A percentile compares a stretch with the other conserved stretches of the same genome.
These are phyloP conservation scores for Globisporangium irregulare DNA, from an alignment of 352 stramenopile genomes.

Conservation along the genomic window DNA sequence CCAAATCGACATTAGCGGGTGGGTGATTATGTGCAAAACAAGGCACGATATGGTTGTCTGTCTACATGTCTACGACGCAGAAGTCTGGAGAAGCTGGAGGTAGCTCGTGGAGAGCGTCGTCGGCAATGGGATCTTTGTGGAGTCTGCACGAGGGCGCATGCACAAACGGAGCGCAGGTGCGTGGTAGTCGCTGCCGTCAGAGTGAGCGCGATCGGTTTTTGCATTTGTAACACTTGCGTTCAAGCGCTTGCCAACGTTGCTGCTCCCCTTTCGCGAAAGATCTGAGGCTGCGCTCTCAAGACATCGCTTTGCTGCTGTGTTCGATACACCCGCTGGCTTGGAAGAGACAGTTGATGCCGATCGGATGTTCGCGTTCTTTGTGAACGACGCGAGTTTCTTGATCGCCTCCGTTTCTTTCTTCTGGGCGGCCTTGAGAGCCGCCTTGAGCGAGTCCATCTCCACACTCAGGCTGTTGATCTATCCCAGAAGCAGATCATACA, in stretches of 20 bases:
- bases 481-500: neutral
- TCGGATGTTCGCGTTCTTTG: constrained; percentile 19
- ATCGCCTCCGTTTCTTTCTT: constrained; percentile 50
- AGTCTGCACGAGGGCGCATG: constrained; percentile 24
- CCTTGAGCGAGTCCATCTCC: constrained; percentile 45
- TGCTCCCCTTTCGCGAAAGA: neutral
- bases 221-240: neutral
- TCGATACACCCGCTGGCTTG: neutral
- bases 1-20: too few species aligned
- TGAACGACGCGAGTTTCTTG: constrained; percentile 31
- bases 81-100: neutral
- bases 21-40: too few species aligned
- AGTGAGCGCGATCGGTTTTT: neutral
- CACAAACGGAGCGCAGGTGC: neutral
- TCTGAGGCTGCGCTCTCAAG: constrained; percentile 4
- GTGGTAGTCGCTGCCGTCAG: neutral
- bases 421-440: constrained; percentile 19
- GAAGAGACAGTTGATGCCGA: neutral
- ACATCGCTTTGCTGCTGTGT: constrained; percentile 7
- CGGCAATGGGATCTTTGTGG: constrained; percentile 41
- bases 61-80: neutral
- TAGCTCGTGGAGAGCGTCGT: constrained; percentile 10
- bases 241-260: constrained; percentile 6
- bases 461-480: constrained; percentile 51
- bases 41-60: neutral